A percentile compares a stretch with the other conserved stretches of the same genome.
phyloP scores from a whole-genome alignment of 2,329 filamentous ascomycete species.

The Stemphylium beticola region DNA sequence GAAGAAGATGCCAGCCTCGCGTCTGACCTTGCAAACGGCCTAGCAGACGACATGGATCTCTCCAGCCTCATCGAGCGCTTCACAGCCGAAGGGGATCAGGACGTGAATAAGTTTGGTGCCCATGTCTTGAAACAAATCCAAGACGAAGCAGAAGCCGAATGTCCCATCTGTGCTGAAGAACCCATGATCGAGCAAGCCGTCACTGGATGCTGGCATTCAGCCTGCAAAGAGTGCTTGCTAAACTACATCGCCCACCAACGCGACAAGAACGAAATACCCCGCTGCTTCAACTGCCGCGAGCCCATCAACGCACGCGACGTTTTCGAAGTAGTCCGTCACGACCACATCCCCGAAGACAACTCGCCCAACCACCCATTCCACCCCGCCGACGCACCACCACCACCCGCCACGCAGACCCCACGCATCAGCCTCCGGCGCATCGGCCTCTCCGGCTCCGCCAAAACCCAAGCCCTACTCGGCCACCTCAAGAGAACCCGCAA shows the following conservation, averaged over 20 bases:
- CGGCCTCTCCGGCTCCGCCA: constrained; percentile 78
- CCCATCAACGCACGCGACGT: constrained; percentile 81
- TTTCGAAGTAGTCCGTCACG: constrained; percentile 88
- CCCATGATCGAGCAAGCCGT: constrained; percentile 95
- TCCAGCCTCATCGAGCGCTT: constrained; percentile 85
- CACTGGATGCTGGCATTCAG: constrained; percentile 96
- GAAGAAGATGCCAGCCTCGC: constrained; percentile 82
- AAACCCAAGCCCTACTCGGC: constrained; percentile 79
- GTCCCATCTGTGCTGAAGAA: constrained; percentile 92
- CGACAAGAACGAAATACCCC: constrained; percentile 74
- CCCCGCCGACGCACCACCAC: constrained; percentile 29
- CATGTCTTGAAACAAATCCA: constrained; percentile 91
- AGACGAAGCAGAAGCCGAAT: constrained; percentile 85
- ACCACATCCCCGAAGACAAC: constrained; percentile 57
- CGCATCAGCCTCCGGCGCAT: constrained; percentile 67
- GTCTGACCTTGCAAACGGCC: constrained; percentile 77
- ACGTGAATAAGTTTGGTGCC: constrained; percentile 78
- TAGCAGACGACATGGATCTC: constrained; percentile 96
- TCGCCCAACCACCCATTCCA: constrained; percentile 52
- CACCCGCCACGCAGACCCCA: constrained; percentile 41
- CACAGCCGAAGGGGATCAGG: constrained; percentile 65
- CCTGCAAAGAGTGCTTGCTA: constrained; percentile 91
- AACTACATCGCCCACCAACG: constrained; percentile 88
- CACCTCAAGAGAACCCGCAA: constrained; percentile 74
- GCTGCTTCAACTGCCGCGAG: constrained; percentile 90